Percentiles rank a stretch among this genome's conserved stretches.
Conservation (phyloP, 352 stramenopile species). For the Globisporangium nunn region DNA sequence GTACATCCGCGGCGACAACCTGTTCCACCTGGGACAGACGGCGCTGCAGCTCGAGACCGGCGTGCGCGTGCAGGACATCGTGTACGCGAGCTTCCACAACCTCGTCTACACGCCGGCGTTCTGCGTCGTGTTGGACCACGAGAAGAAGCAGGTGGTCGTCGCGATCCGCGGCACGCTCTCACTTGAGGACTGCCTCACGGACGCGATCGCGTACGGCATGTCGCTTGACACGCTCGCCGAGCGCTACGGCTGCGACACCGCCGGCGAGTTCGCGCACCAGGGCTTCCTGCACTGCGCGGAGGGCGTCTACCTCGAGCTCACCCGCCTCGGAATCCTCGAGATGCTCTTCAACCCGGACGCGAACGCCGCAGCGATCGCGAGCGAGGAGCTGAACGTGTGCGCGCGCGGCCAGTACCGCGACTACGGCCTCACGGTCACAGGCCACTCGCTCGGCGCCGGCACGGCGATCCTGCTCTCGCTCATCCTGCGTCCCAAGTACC, state of each 20-base stretch:
- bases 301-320: slow-evolving; percentile 64
- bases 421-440: slow-evolving; percentile 69
- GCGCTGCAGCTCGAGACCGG: slow-evolving; percentile 78
- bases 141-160: slow-evolving; percentile 63
- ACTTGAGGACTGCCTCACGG: slow-evolving; percentile 82
- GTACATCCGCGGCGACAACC: slow-evolving; percentile 85
- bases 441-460: slow-evolving; percentile 76
- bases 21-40: slow-evolving; percentile 70
- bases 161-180: slow-evolving; percentile 81
- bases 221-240: slow-evolving; percentile 60
- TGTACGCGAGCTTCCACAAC: slow-evolving; percentile 79
- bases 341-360: slow-evolving; percentile 78
- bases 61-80: slow-evolving; percentile 54
- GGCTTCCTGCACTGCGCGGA: slow-evolving; percentile 77
- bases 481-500: slow-evolving; percentile 74
- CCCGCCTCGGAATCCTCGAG: slow-evolving; percentile 64
- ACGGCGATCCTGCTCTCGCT: slow-evolving; percentile 69
- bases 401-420: slow-evolving; percentile 50
- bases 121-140: slow-evolving; percentile 74
- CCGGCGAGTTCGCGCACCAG: slow-evolving; percentile 72
- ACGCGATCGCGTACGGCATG: slow-evolving; percentile 80
- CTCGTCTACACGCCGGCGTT: slow-evolving; percentile 77
- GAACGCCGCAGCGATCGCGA: slow-evolving; percentile 26
- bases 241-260: slow-evolving; percentile 61
- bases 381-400: slow-evolving; percentile 54